Evolutionary conservation across 164 flowering plant species (phyloP), one percentile per base, ranked within the genome.

Genomic region (Amborella trichopoda): DNA sequence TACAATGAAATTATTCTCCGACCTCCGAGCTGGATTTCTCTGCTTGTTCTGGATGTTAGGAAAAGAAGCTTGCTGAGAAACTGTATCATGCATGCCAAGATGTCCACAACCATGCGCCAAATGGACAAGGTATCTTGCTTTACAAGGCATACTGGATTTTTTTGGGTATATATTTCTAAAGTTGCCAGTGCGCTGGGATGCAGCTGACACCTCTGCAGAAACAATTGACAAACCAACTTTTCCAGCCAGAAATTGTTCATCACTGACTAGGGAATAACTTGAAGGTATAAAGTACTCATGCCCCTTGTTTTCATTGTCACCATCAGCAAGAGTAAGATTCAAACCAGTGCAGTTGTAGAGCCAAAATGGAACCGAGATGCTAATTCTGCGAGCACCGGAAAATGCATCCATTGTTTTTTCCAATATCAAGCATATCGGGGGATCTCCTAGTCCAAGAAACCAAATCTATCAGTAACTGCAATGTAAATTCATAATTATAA

Each of bases 351-450:
- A 87, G 46, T 87, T 87, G 48, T 78, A 91, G 27, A 91, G 60
- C 52, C 87, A 56, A 68, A 71, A 84, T 13, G 95, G 94, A 50
- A 81, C 90, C 54, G 64, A 87, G 26, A 91, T 61, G 56, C 61
- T 61, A 46, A 91, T 49, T 62, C 84, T 94, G 33, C 99, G 85
- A 32, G 90, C 79, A 56, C 95, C 99, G 63, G 88, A 80, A 38
- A 64, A 62, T 20, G 82, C 77, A 74, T 84, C 93, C 91, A 91
- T 67, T 42, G 65, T 51, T 64, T 82, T 87, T 56, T 91, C 96
- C 59, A 78, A 65, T 5, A 65, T 65, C 48, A 82, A 67, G 63
- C 58, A 61, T 22, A 76, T 19, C 19, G 80, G 68, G n/a, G 40
- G 12, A 37, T 20, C 40, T 55, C 94, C 99, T 91, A 53, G 16